Conservation (phyloP, 176 grass and related monocot species). For the Hsuehochloa calcarea region DNA sequence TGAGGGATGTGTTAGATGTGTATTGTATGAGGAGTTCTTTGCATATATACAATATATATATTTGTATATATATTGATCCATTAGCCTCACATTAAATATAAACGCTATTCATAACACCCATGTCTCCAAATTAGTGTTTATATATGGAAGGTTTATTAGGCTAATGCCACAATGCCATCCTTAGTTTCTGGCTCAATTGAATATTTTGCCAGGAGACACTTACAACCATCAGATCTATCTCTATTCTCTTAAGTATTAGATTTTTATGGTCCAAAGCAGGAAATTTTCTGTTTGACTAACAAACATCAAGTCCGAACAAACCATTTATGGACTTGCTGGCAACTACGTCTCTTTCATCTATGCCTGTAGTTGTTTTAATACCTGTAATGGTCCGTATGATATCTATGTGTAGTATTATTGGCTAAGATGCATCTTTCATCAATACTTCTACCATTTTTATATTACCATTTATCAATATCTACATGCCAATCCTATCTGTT, state of each 20-base stretch:
- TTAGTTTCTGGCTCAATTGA: not conserved
- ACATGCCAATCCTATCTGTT: not conserved
- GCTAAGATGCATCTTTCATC: not conserved
- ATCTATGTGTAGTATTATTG: not conserved
- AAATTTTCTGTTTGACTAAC: not conserved
- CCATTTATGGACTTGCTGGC: not conserved
- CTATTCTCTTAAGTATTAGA: not conserved
- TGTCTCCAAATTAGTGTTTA: not conserved
- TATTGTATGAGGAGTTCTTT: too few species aligned
- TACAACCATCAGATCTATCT: not conserved
- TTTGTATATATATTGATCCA: too few species aligned
- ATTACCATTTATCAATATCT: not conserved
- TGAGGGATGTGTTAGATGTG: too few species aligned
- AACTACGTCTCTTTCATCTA: not conserved
- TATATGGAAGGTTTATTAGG: not conserved
- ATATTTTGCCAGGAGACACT: not conserved
- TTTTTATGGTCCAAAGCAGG: not conserved
- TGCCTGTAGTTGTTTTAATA: not conserved
- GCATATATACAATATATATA: too few species aligned
- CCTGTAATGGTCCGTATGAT: not conserved
- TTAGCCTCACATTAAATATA: too few species aligned
- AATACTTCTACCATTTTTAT: not conserved
- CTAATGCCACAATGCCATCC: not conserved
- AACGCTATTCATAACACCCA: too few species aligned
- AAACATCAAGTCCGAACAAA: not conserved